Conservation (phyloP, 495 filamentous ascomycete genomes). For the Aspergillus sparsus region DNA sequence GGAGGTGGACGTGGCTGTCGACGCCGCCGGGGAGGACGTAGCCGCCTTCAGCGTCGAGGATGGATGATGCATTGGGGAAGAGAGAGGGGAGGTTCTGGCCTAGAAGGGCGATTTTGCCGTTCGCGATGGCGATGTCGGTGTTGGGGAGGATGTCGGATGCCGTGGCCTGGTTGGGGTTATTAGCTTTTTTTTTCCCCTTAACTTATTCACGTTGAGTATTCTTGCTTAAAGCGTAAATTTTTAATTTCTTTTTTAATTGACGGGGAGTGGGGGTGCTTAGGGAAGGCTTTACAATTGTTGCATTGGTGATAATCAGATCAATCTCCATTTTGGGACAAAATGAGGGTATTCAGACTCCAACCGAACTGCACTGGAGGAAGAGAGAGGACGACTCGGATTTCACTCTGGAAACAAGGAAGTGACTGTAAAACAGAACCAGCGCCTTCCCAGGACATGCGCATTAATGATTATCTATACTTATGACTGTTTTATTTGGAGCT, state of each 20-base stretch:
- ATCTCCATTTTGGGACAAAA: conserved; percentile 10
- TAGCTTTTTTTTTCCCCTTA: too few relatives aligned
- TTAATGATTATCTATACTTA: neutral
- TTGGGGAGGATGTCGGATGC: conserved; percentile 43
- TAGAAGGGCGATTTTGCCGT: conserved; percentile 53
- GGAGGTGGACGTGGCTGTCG: conserved; percentile 48
- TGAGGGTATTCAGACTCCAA: neutral
- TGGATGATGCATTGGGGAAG: conserved; percentile 29
- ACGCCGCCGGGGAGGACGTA: conserved; percentile 47
- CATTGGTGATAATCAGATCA: conserved; percentile 23
- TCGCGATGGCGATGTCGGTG: conserved; percentile 53
- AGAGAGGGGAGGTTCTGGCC: conserved; percentile 33
- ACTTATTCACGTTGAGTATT: too few relatives aligned
- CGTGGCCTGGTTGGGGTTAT: conserved; percentile 29
- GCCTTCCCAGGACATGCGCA: neutral
- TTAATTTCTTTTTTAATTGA: neutral
- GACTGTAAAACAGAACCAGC: neutral
- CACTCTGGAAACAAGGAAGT: too few relatives aligned
- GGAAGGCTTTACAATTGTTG: conserved; percentile 20
- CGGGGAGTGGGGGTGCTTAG: neutral
- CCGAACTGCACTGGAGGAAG: neutral
- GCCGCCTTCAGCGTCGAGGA: conserved; percentile 33
- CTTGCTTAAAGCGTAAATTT: too few relatives aligned
- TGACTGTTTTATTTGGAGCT: too few relatives aligned
- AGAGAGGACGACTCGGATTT: neutral